Evolutionary conservation across 2,329 filamentous ascomycete species (phyloP).

Genomic region (Botrytis fabae): DNA sequence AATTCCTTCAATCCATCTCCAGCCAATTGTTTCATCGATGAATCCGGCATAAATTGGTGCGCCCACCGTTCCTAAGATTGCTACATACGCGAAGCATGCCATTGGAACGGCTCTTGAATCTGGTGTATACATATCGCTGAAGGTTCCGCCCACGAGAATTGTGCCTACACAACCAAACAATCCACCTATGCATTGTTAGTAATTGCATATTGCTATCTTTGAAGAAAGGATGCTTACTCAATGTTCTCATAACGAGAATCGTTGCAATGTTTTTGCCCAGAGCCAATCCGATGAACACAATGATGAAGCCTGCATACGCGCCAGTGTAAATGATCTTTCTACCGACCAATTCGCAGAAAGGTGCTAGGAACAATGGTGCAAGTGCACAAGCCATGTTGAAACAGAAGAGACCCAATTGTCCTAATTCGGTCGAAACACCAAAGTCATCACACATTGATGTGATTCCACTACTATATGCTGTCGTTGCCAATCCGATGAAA

Average conservation of each 20-base stretch:
- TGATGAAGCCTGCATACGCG: slow-evolving; percentile 48
- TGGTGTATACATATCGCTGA: slow-evolving; percentile 79
- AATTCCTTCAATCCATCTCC: slow-evolving; percentile 87
- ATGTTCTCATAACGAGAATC: slow-evolving; percentile 67
- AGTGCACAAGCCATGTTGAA: slow-evolving; percentile 74
- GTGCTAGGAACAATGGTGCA: slow-evolving; percentile 84
- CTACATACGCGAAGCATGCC: slow-evolving; percentile 74
- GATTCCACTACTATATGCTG: slow-evolving; percentile 53
- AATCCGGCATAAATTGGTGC: slow-evolving; percentile 65
- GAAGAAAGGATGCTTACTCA: slow-evolving; percentile 38
- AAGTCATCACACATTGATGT: slow-evolving; percentile 48
- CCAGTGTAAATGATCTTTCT: slow-evolving; percentile 76
- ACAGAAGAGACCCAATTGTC: slow-evolving; percentile 64
- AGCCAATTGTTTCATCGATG: slow-evolving; percentile 61
- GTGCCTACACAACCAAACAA: slow-evolving; percentile 71
- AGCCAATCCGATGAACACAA: slow-evolving; percentile 58
- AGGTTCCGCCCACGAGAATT: slow-evolving; percentile 80
- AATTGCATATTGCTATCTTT: slow-evolving; percentile 38
- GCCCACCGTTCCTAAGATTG: slow-evolving; percentile 71
- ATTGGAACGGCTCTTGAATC: slow-evolving; percentile 81
- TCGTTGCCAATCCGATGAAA: slow-evolving; percentile 56
- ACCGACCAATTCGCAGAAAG: slow-evolving; percentile 83
- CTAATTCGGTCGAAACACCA: slow-evolving; percentile 45
- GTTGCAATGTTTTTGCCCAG: slow-evolving; percentile 71
- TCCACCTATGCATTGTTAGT: slow-evolving; percentile 44